These are phyloP conservation scores for Dictyostelium firmibasis DNA, from an alignment of 78 protist species.

Conservation along the genomic window DNA sequence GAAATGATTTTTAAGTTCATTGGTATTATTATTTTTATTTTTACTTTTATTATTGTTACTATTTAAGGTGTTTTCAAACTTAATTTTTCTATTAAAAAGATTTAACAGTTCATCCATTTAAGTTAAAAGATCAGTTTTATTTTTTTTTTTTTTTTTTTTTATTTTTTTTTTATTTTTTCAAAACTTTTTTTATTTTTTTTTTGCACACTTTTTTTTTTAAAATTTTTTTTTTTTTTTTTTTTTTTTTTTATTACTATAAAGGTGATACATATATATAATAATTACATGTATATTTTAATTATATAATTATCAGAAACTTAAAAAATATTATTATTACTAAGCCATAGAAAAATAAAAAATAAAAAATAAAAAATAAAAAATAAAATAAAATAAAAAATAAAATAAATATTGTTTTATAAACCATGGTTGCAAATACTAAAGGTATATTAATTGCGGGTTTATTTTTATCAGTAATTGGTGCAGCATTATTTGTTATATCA, in stretches of 20 bases:
- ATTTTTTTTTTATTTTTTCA: background rate
- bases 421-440: background rate
- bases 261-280: background rate
- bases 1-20: background rate
- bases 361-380: background rate
- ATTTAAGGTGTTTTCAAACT: background rate
- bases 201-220: background rate
- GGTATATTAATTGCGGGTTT: constrained; percentile 29
- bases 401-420: background rate
- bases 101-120: background rate
- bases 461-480: constrained; percentile 9
- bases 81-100: background rate
- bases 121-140: background rate
- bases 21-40: background rate
- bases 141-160: background rate
- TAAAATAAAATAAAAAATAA: background rate
- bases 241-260: background rate
- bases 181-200: background rate
- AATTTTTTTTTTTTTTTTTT: background rate
- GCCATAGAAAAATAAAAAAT: background rate
- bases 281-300: background rate
- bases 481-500: constrained; percentile 24
- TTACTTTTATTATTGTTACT: background rate
- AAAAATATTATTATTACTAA: too few relatives aligned
- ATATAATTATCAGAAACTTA: too few relatives aligned